phyloP scores from a whole-genome alignment of 2,329 filamentous ascomycete genomes.

The Tolypocladium ophioglossoides region DNA sequence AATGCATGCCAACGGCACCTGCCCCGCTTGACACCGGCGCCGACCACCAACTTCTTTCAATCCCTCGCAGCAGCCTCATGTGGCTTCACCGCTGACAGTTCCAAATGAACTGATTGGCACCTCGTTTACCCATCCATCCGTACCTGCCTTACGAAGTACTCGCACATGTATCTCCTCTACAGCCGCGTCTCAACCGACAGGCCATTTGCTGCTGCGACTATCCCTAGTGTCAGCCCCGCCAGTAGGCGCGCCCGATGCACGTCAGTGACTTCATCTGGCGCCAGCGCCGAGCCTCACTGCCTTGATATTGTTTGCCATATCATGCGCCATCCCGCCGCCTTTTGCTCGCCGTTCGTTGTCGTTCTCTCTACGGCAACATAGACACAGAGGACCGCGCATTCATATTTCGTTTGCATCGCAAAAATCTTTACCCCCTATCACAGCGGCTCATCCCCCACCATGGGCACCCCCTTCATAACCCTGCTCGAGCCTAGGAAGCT shows the following conservation, averaged over 20 bases:
- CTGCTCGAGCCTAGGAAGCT: conserved; percentile 38
- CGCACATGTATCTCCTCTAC: not conserved
- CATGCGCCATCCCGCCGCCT: not conserved
- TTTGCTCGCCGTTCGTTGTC: not conserved
- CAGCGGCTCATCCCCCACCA: conserved; percentile 11
- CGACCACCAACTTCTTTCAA: not conserved
- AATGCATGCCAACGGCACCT: not conserved
- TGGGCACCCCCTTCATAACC: conserved; percentile 40
- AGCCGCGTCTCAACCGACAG: not conserved
- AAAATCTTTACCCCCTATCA: not conserved
- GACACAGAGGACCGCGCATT: not conserved
- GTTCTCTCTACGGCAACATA: not conserved
- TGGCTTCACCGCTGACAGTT: not conserved
- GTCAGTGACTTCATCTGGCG: not conserved
- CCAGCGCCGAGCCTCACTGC: not conserved
- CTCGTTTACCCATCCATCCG: not conserved
- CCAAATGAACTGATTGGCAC: not conserved
- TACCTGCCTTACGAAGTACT: too few relatives aligned
- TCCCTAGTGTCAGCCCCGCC: not conserved
- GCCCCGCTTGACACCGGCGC: not conserved
- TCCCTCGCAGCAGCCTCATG: not conserved
- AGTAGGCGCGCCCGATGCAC: not conserved
- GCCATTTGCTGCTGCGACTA: not conserved
- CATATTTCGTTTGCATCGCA: not conserved
- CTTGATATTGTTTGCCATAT: not conserved